Evolutionary conservation across 768 basidiomycete genomes (phyloP), one percentile per base, ranked within the genome.

Genomic region (Tephrocybe rancida): DNA sequence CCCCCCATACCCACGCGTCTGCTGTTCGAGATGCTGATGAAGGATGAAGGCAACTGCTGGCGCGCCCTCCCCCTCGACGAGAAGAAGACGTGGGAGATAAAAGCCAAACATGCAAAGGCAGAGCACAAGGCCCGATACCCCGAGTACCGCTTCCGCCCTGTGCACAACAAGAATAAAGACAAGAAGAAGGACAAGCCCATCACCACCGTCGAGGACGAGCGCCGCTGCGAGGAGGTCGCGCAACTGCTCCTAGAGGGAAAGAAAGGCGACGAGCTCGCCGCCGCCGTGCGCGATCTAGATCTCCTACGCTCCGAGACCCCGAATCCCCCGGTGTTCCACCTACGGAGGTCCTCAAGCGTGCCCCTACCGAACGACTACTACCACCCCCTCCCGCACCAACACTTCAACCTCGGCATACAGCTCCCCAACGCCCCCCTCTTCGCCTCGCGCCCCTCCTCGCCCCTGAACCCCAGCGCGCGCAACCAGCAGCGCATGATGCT

Each of bases 51-150:
- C 41, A 83, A 85, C 61, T 88, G 87, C 64, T 92, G 90, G 90
- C 80, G 84, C 22, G 67, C 83, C 0, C 80, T 92, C 3, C 86
- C 88, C 0, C 76, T 83, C 16, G 81, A 85, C 14, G 87, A 92
- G 67, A 88, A 87, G 63, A 78, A 77, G 3, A 73, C 82, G 16
- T 92, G 90, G 90, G 87, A 90, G 62, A 70, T 79, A 29, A 80
- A 80, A 50, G 90, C 90, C 0, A 87, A 87, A 64, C 78, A 82
- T 39, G 88, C 84, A 21, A 90, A 89, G 70, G 86, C 84, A 0
- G 85, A 83, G 26, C 89, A 92, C 70, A 83, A 87, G 50, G 73
- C 73, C 35, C 75, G 71, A 54, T 88, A 88, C 64, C 88, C 90
- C 0, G 79, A 88, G 57, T 92, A 82, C 57, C 77, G 78, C 27